Conservation (phyloP, 108 stramenopile genomes). For the Cyclotella cryptica region DNA sequence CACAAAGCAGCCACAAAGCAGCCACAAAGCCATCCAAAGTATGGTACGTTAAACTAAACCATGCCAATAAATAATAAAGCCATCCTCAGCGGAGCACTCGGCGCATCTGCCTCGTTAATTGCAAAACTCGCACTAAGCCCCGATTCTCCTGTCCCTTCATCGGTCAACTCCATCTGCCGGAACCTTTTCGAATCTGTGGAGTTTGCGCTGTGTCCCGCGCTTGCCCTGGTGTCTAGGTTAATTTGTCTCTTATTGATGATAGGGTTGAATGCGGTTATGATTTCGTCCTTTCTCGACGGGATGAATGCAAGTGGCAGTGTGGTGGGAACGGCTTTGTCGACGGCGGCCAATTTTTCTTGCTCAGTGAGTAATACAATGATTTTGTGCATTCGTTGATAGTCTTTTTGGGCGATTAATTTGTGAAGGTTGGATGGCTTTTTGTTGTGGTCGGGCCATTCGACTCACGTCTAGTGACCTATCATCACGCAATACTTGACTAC, state of each 20-base stretch:
- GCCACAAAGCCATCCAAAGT: no score
- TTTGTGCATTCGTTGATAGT: not conserved
- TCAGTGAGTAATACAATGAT: constrained; percentile 39
- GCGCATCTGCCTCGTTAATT: constrained; percentile 69
- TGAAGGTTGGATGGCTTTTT: no score
- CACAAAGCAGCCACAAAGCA: no score
- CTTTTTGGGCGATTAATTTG: not conserved
- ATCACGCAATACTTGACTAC: not conserved
- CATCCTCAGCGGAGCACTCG: constrained; percentile 64
- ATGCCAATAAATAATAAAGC: constrained; percentile 50
- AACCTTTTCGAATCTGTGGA: constrained; percentile 19
- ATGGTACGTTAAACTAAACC: no score
- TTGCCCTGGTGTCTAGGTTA: constrained; percentile 49
- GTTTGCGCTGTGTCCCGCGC: constrained; percentile 16
- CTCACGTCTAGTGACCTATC: not conserved
- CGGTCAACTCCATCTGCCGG: constrained; percentile 27
- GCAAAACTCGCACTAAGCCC: constrained; percentile 64
- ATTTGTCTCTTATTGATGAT: constrained; percentile 68
- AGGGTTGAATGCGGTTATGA: constrained; percentile 69
- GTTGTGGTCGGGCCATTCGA: not conserved
- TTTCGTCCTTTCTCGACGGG: constrained; percentile 76
- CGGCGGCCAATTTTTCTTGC: constrained; percentile 74
- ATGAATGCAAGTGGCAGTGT: constrained; percentile 84
- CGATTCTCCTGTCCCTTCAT: constrained; percentile 41
- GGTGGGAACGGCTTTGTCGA: constrained; percentile 71